Base-by-base conservation (phyloP, 176 grass and related monocot genomes). In the Musa acuminata region DNA sequence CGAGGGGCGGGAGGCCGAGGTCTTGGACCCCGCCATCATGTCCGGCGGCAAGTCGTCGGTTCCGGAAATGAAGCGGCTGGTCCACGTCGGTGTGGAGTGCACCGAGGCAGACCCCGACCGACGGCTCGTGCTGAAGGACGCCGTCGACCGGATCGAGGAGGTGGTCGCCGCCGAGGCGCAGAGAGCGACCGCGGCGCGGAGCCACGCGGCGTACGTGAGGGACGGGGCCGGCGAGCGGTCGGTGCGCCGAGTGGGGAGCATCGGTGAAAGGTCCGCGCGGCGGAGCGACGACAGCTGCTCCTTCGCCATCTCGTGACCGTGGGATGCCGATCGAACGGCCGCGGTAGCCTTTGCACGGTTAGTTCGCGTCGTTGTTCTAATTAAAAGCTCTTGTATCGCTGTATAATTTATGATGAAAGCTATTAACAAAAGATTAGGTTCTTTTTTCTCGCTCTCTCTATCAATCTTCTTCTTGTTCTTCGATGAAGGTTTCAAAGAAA, bases 11-110 rank as follows among this genome's bases (percentile, higher is more conserved):
- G 89, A 92, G 83, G 70, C 74, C 1, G 90, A 97, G 71, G 80
- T 97, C 16, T 64, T 97, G 10, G 90, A 97, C 81, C 87, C 83
- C 13, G 87, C 65, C 57, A 54, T 90, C 55, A 50, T 90, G 24
- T 53, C 80, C 5, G 73, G 49, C 49, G 80, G 67, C 72, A 88
- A 92, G 84, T 79, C 74, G 52, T 83, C 92, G 3, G 25, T 89
- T 80, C 80, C 80, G 49, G 89, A 96, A 79, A 96, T 96, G 92
- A 62, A 73, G 87, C 85, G 87, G 52, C 83, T 96, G 53, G 64
- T 89, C 78, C 72, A 21, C 13, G 62, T 96, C 62, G 87, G 83
- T 0, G 73, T 89, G 25, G 89, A 82, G 19, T 89, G 89, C 74
- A 76, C 92, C 13, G 73, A 87, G 78, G 0, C 52, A 48, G 89